Percentiles rank a stretch among this genome's conserved stretches.
These are phyloP conservation scores for Ustilago cynodontis DNA, from an alignment of 1,284 basidiomycete genomes.

Conservation along the genomic window DNA sequence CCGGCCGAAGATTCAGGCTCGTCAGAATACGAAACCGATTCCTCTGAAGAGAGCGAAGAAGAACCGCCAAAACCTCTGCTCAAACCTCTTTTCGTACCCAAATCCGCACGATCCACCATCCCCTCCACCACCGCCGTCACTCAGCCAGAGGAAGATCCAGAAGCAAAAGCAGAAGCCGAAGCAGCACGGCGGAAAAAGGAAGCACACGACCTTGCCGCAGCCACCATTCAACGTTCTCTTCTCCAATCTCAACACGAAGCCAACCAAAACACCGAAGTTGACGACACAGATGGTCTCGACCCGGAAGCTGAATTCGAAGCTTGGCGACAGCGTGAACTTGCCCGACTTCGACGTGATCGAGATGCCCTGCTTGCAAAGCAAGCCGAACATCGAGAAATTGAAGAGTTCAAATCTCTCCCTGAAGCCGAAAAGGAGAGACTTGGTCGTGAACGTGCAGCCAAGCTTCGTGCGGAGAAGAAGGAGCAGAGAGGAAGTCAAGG, in stretches of 20 bases:
- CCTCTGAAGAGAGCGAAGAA: constrained; percentile 71
- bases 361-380: constrained; percentile 83
- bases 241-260: constrained; percentile 88
- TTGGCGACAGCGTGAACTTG: constrained; percentile 92
- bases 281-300: constrained; percentile 94
- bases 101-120: constrained; percentile 74
- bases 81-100: constrained; percentile 89
- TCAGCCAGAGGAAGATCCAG: constrained; percentile 27
- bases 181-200: constrained; percentile 78
- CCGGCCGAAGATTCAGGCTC: constrained; percentile 11
- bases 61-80: constrained; percentile 75
- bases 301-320: constrained; percentile 92
- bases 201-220: constrained; percentile 86
- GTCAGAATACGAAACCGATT: constrained; percentile 75
- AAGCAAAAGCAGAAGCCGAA: constrained; percentile 78
- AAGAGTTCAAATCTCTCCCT: constrained; percentile 87
- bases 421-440: constrained; percentile 79
- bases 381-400: constrained; percentile 87
- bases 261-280: constrained; percentile 81
- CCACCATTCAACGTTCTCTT: constrained; percentile 84
- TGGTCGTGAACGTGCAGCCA: constrained; percentile 32
- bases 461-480: constrained; percentile 22
- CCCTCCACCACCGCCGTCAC: constrained; percentile 4
- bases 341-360: constrained; percentile 89
- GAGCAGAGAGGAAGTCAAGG: constrained; percentile 85